These are phyloP conservation scores for Penicillium hesseltinei DNA, from an alignment of 2,329 filamentous ascomycete genomes.

Conservation along the genomic window DNA sequence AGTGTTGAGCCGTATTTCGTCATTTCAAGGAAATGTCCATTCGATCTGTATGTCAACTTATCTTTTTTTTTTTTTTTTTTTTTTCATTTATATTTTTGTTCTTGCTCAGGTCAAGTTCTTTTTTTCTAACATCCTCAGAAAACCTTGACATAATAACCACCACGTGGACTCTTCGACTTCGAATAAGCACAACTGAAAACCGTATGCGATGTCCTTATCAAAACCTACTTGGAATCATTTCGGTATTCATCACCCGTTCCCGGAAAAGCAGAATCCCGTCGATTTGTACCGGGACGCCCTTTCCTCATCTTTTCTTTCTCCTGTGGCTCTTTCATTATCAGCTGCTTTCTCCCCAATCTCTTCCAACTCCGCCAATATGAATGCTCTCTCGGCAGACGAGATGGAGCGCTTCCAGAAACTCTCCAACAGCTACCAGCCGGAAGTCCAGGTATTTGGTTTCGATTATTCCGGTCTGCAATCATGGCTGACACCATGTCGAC, in stretches of 20 bases:
- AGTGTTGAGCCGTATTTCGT: not conserved
- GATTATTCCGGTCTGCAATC: not conserved
- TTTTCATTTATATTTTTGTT: not conserved
- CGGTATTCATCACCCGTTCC: slow-evolving; percentile 32
- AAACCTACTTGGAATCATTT: slow-evolving; percentile 34
- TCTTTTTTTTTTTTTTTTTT: not conserved
- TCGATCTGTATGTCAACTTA: slow-evolving; percentile 1
- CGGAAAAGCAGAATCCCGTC: slow-evolving; percentile 30
- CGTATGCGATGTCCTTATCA: slow-evolving; percentile 40
- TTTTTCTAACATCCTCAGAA: not conserved
- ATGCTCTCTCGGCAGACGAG: slow-evolving; percentile 50
- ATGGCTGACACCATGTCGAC: slow-evolving; percentile 26
- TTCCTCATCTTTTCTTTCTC: slow-evolving; percentile 24
- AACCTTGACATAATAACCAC: not conserved
- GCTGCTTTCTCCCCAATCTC: slow-evolving; percentile 12
- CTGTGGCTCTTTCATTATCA: slow-evolving; percentile 25
- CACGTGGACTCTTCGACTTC: slow-evolving; percentile 12
- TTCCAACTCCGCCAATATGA: slow-evolving; percentile 32
- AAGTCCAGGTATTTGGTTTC: slow-evolving; percentile 47
- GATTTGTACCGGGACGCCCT: slow-evolving; percentile 24
- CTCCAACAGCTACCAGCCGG: slow-evolving; percentile 60
- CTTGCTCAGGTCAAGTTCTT: not conserved
- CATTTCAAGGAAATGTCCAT: slow-evolving; percentile 12
- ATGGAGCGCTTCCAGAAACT: slow-evolving; percentile 62
- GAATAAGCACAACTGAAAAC: slow-evolving; percentile 6